Evolutionary conservation across 306 rosid species (phyloP), one percentile per base, ranked within the genome.

Genomic region (Rosa chinensis): DNA sequence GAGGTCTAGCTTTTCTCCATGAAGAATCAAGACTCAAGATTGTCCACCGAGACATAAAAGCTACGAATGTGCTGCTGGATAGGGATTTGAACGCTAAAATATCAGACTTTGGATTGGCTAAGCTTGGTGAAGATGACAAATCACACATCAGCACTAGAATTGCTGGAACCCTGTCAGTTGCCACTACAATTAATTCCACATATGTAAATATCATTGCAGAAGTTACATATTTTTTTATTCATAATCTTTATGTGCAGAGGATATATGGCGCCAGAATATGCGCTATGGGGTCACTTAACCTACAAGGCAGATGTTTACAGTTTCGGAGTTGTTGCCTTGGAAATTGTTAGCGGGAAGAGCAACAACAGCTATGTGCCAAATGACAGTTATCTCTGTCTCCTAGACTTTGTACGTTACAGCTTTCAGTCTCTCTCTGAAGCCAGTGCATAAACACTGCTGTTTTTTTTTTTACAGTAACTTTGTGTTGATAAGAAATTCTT

Each of bases 31-130:
- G 89, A 75, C 68, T 90, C 79, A 89, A 87, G 85, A 89, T 87
- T 59, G 90, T 89, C 52, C 95, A 90, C 70, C 81, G 86, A 87
- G 95, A 87, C 82, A 89, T 90, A 79, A 89, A 90, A 79, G 90
- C 95, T 66, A 82, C 95, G 48, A 90, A 90, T 75, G 91, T 87
- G 78, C 72, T 91, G 45, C 84, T 91, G 0, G 91, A 91, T 37
- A 73, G 77, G 11, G 76, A 85, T 17, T 79, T 89, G 55, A 85
- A 89, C 67, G 91, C 92, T 35, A 90, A 87, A 77, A 90, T 89
- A 72, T 89, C 91, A 0, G 92, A 90, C 78, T 89, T 90, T 12
- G 95, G 95, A 66, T 84, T 90, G 82, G 92, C 95, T 63, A 89
- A 66, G 88, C 91, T 82, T 39, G 59, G 85, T 53, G 90, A 90